Base-by-base conservation (phyloP, 805 yeast species). In the Saccharomycopsis oosterbeekiorum region DNA sequence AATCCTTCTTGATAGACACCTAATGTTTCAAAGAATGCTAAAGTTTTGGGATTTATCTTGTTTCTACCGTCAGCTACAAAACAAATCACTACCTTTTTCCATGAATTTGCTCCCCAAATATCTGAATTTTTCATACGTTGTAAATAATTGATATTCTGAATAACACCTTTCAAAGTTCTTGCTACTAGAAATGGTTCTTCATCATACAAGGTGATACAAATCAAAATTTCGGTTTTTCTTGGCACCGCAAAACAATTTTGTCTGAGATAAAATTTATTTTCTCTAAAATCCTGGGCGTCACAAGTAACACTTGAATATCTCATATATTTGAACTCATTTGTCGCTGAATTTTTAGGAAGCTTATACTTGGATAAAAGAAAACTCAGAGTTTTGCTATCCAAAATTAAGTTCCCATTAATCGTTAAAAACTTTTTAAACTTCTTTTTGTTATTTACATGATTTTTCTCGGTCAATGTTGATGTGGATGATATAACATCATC, bases 1-100 rank as follows among this genome's bases (percentile, higher is more conserved):
- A 91, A 90, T 0, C 97, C 97, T 64, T 91, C 97, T 73, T 94
- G 99, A 71, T 85, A 93, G 50, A 88, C 87, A 26, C 99, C 99
- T 59, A 93, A 71, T 1, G 96, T 88, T 14, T 94, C 87, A 70
- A 93, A 76, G 37, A 93, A 76, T 9, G 92, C 91, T 68, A 85
- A 82, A 0, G 97, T 81, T 57, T 92, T 79, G 55, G 88, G 88
- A 71, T 89, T 80, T 62, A 93, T 83, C 67, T 91, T 89, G 14
- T 84, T 81, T 68, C 98, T 84, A 64, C 99, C 99, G 74, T 93
- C 99, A 63, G 92, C 87, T 14, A 93, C 92, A 37, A 93, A 82
- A 66, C 89, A 83, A 19, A 94, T 94, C 11, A 90, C 97, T 40
- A 93, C 84, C 69, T 90, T 93, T 67, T 92, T 90, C 98, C 98